Base-by-base conservation (phyloP, 2,329 filamentous ascomycete species). In the Sporothrix brunneoviolacea region DNA sequence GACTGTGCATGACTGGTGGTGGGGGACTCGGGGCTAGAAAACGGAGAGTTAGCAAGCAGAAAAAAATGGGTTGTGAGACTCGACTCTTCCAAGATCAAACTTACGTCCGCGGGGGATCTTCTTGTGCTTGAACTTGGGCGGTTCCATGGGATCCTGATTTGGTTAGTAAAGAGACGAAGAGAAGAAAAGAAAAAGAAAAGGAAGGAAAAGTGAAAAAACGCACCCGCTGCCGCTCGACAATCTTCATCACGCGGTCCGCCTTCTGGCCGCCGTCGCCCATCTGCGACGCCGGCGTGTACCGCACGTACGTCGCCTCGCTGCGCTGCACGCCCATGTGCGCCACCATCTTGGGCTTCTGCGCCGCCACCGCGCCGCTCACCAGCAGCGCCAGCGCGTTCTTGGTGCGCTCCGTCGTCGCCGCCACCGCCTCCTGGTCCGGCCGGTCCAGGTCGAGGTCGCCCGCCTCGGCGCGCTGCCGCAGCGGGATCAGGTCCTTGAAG, bases 51-150 rank as follows among this genome's bases (percentile, higher is more conserved):
- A 53, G 33, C 3, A 16, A 28, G 2, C 9, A 40, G 8, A 30
- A 4, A 39, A 15, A 16, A 16, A 4, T 3, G 3, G 13, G 15
- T 3, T 8, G 15, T 13, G 13, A 24, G 12, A 32, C 5, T 6
- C n/a, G 13, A 32, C 15, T 35, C 4, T n/a, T 35, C 7, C 15
- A 6, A 46, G 32, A 12, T 8, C 2, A 18, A 12, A 55, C 55
- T 46, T 37, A 57, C 55, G 56, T 15, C 56, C 56, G 15, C 91
- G 60, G 89, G 81, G 91, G 52, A 98, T 95, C 71, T 96, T 95
- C 76, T 97, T 97, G 72, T 96, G 89, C 70, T 97, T 97, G 73
- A 97, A 96, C 63, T 96, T 97, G 2, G 93, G 91, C 1, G 93
- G 93, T 64, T 96, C 91, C 85, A 96, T 87, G 0, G 93, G 93